A percentile compares a stretch with the other conserved stretches of the same genome.
Conservation (phyloP, 441 rosid species). For the Pelargonium fulgidum region DNA sequence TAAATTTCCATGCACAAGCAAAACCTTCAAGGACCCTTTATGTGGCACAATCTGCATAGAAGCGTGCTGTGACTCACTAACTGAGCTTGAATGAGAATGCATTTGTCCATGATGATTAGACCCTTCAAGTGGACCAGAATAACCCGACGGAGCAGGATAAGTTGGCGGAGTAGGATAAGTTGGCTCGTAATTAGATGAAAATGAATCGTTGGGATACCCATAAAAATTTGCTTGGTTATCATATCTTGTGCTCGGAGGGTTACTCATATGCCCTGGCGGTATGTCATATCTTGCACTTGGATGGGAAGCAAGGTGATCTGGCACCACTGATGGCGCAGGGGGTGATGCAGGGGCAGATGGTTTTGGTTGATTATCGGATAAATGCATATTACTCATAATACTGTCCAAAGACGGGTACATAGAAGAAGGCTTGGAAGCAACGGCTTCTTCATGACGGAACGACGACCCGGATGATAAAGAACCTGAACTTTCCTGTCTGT, state of each 20-base stretch:
- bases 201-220: constrained; percentile 58
- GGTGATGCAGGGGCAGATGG: constrained; percentile 33
- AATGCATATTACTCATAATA: constrained; percentile 35
- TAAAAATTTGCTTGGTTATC: constrained; percentile 36
- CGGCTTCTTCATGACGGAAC: constrained; percentile 7
- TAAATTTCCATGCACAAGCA: constrained; percentile 76
- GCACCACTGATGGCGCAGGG: constrained; percentile 32
- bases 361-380: constrained; percentile 32
- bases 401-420: constrained; percentile 58
- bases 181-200: constrained; percentile 43
- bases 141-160: constrained; percentile 11
- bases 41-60: constrained; percentile 46
- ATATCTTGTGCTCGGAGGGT: constrained; percentile 33
- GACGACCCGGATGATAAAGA: constrained; percentile 20
- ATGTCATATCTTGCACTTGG: constrained; percentile 8
- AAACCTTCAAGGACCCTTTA: constrained; percentile 54
- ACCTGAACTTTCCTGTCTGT: constrained; percentile 43
- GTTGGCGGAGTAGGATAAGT: constrained; percentile 18
- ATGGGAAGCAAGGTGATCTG: constrained; percentile 20
- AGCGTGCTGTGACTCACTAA: constrained; percentile 36
- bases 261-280: constrained; percentile 10
- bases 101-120: constrained; percentile 4
- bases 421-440: constrained; percentile 20
- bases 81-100: constrained; percentile 31
- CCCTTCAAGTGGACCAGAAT: constrained; percentile 8